Base-by-base conservation (phyloP, 192 early-diverging fungal genomes). In the Mortierella claussenii region DNA sequence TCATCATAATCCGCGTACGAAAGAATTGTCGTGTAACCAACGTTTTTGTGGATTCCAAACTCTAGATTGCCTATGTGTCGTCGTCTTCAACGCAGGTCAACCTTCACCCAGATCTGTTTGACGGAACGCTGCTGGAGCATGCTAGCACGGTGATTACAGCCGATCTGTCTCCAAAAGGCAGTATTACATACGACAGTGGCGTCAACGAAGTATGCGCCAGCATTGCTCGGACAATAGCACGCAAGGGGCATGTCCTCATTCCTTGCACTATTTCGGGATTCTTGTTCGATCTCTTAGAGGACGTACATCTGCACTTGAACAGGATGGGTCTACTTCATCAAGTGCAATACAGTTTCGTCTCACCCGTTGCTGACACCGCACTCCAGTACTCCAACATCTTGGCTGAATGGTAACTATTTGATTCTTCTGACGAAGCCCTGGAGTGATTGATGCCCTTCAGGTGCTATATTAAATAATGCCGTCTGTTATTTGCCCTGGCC, bases 321-420 rank as follows among this genome's bases (percentile, higher is more conserved):
- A 70, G 83, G 7, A 69, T 85, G 55, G 90, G 88, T 9, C 79
- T 91, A 30, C 65, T 83, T 12, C 63, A 65, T 18, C 78, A 89
- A 36, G 81, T 89, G 9, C 89, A 89, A 21, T 85, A 94, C 23
- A 86, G 91, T 49, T 81, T 93, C 55, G 81, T 92, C 4, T 92
- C 89, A 5, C 91, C 93, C 0, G 83, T 94, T 9, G 93, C 92
- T 2, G 87, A 94, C 47, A 86, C 84, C 32, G 88, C 91, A 1
- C 76, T 96, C 11, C 87, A 93, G 65, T 89, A 91, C 75, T 90
- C 92, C 21, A 93, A 90, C 69, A 94, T 96, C 56, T 84, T 88
- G 69, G 91, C 91, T 20, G 92, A 96, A 88, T 96, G 94, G 94
- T 90, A 82, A 34, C 17, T 33, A 42, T 32, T 52, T 33, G 31